Conservation (phyloP, 768 basidiomycete genomes). For the Lactifluus piperatus region DNA sequence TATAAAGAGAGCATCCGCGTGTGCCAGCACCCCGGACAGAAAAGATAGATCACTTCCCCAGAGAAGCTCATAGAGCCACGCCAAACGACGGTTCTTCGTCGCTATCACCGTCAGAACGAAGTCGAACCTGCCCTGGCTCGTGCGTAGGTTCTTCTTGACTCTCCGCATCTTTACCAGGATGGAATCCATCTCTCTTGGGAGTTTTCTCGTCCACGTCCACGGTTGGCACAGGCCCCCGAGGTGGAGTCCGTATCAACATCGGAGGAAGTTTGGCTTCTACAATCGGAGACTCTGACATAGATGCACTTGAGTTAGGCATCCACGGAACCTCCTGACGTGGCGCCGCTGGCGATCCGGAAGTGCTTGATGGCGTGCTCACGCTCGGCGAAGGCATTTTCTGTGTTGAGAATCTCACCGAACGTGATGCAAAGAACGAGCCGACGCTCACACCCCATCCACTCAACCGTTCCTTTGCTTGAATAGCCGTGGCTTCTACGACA, state of each 20-base stretch:
- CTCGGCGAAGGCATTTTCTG: slow-evolving; percentile 3
- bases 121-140: neutral
- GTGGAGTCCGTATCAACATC: neutral
- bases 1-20: neutral
- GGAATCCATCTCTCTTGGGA: neutral
- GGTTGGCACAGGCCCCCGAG: neutral
- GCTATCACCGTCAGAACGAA: neutral
- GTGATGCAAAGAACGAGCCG: slow-evolving; percentile 19
- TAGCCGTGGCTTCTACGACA: slow-evolving; percentile 22
- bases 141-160: neutral
- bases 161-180: neutral
- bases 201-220: slow-evolving; percentile 3
- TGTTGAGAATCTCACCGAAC: slow-evolving; percentile 8
- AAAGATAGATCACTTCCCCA: neutral
- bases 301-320: neutral
- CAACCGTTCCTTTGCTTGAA: slow-evolving; percentile 15
- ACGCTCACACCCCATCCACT: slow-evolving; percentile 18
- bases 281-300: neutral
- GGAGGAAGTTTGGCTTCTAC: neutral
- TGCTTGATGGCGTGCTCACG: slow-evolving; percentile 1
- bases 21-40: neutral
- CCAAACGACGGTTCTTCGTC: slow-evolving; percentile 15
- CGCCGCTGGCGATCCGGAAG: slow-evolving; percentile 2
- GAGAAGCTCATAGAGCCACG: slow-evolving; percentile 8
- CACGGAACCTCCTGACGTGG: neutral